These are phyloP conservation scores for Gliomastix tumulicola DNA, from an alignment of 2,329 filamentous ascomycete genomes.

Conservation along the genomic window DNA sequence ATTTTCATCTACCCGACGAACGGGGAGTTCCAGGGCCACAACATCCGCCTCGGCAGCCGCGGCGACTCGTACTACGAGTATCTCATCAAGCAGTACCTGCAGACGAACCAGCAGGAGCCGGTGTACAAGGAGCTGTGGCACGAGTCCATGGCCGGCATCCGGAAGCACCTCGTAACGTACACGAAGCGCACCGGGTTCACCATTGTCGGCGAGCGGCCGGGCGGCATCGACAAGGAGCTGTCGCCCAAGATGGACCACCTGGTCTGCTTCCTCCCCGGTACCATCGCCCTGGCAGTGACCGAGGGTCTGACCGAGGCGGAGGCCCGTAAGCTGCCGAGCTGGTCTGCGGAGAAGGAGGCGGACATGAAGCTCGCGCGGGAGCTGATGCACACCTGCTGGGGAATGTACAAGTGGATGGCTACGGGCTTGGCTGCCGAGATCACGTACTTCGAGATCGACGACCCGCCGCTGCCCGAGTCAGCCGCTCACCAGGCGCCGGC, in stretches of 20 bases:
- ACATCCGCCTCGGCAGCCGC: slow-evolving; percentile 86
- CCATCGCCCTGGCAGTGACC: slow-evolving; percentile 83
- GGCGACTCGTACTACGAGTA: slow-evolving; percentile 99
- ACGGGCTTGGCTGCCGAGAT: slow-evolving; percentile 95
- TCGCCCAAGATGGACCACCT: slow-evolving; percentile 96
- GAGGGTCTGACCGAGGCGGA: slow-evolving; percentile 68
- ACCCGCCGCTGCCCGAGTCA: slow-evolving; percentile 55
- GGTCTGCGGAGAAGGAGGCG: slow-evolving; percentile 74
- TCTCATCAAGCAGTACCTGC: slow-evolving; percentile 95
- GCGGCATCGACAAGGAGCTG: slow-evolving; percentile 58
- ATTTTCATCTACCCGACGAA: slow-evolving; percentile 80
- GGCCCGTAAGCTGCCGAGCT: slow-evolving; percentile 64
- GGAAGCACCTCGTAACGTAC: slow-evolving; percentile 89
- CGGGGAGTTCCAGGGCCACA: slow-evolving; percentile 73
- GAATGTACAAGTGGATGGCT: slow-evolving; percentile 85
- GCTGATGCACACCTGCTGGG: slow-evolving; percentile 95
- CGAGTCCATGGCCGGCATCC: slow-evolving; percentile 74
- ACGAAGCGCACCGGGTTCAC: slow-evolving; percentile 74
- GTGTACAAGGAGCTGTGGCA: slow-evolving; percentile 93
- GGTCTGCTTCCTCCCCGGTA: slow-evolving; percentile 95
- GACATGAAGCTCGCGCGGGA: slow-evolving; percentile 85
- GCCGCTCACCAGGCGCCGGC: slow-evolving; percentile 40
- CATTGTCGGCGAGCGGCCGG: slow-evolving; percentile 80
- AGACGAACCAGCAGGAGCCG: slow-evolving; percentile 79
- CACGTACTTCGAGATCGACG: slow-evolving; percentile 74